phyloP scores from a whole-genome alignment of 306 rosid species.

The Malus fusca region DNA sequence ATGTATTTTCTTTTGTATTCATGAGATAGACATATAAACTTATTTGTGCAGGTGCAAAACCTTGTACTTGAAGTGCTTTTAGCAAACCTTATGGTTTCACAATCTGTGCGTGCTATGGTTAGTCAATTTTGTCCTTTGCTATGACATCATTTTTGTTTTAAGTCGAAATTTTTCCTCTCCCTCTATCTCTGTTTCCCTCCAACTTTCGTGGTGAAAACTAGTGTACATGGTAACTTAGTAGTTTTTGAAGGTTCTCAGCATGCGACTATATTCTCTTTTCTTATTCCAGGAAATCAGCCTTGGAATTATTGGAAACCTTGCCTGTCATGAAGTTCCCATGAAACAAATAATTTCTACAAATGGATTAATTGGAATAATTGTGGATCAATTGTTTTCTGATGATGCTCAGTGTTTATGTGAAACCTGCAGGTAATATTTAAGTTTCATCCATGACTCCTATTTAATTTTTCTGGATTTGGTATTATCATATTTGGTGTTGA shows the following conservation, averaged over 20 bases:
- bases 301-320: constrained; percentile 85
- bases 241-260: constrained; percentile 11
- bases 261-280: constrained; percentile 19
- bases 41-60: constrained; percentile 62
- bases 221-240: neutral
- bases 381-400: constrained; percentile 59
- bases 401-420: constrained; percentile 82
- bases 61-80: constrained; percentile 77
- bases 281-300: constrained; percentile 63
- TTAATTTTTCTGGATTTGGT: neutral
- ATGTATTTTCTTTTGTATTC: neutral
- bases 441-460: neutral
- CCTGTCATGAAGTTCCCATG: constrained; percentile 73
- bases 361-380: constrained; percentile 51
- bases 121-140: constrained; percentile 25
- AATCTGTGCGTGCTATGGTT: constrained; percentile 60
- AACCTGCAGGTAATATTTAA: constrained; percentile 56
- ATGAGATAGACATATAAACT: neutral
- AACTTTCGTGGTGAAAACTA: constrained; percentile 1
- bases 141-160: neutral
- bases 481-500: neutral
- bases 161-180: neutral
- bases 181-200: neutral
- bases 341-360: constrained; percentile 42
- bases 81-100: constrained; percentile 57